Evolutionary conservation across 768 basidiomycete species (phyloP), one percentile per base, ranked within the genome.

Genomic region (Phlegmacium glaucopus): DNA sequence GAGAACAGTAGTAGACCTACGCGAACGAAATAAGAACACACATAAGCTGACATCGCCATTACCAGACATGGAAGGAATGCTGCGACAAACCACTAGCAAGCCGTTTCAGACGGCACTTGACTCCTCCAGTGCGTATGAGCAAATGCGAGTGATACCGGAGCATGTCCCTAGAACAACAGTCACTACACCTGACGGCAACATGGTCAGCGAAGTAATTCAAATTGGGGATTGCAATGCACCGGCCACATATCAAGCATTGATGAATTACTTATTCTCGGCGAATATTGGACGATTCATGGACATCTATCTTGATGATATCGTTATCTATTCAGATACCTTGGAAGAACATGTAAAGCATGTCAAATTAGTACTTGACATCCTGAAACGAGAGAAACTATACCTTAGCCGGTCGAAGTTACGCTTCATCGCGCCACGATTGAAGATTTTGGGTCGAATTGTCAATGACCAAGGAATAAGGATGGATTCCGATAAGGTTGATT

Each of bases 401-500:
- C 53, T 72, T 0, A 62, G 59, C 27, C 17, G 35, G 1, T 37
- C 47, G 6, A 72, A 71, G 41, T 57, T 72, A 1, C 43, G 61
- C 0, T 66, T 72, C 22, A 52, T 74, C 2, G 52, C 49, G 0
- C 4, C 39, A 0, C 51, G 61, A 32, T 22, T 71, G 36, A 64
- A 66, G 25, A 41, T 70, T 2, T 27, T 56, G 5, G 48, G 55
- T 1, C 41, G 36, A 0, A 13, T 56, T 12, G 48, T 75, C 8
- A 63, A 70, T 25, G 54, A 66, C 2, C 3, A 60, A 0, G 69
- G 72, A 0, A 72, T 76, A 10, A 32, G 36, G 0, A 73, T 74
- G 69, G 70, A 75, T 28, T 65, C 66, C 0, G 51, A 62, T 12
- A 76, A 75, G 29, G 69, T 76, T 0, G 67, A 74, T 29, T 36